Evolutionary conservation across 176 grass and related monocot species (phyloP).

Genomic region (sorghum (Sorghum bicolor)): Sorghum_bicolor_NCBIv3 NC_012870.2:73137001-73137500

Average conservation of each 20-base stretch:
- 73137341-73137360: too few relatives aligned
- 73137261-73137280: neutral
- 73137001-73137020: slow-evolving; percentile 55
- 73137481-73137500: too few relatives aligned
- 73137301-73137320: too few relatives aligned
- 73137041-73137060: neutral
- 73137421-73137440: too few relatives aligned
- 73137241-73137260: neutral
- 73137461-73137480: too few relatives aligned
- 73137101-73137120: slow-evolving; percentile 38
- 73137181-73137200: neutral
- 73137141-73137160: slow-evolving; percentile 9
- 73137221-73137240: neutral
- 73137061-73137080: slow-evolving; percentile 50
- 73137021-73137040: slow-evolving; percentile 55
- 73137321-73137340: too few relatives aligned
- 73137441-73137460: too few relatives aligned
- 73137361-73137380: too few relatives aligned
- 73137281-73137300: neutral
- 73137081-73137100: slow-evolving; percentile 43
- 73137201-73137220: neutral
- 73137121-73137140: neutral
- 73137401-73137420: too few relatives aligned
- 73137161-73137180: neutral
- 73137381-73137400: too few relatives aligned